phyloP scores from a whole-genome alignment of 805 yeast genomes.

The Ogataea populi-albae region DNA sequence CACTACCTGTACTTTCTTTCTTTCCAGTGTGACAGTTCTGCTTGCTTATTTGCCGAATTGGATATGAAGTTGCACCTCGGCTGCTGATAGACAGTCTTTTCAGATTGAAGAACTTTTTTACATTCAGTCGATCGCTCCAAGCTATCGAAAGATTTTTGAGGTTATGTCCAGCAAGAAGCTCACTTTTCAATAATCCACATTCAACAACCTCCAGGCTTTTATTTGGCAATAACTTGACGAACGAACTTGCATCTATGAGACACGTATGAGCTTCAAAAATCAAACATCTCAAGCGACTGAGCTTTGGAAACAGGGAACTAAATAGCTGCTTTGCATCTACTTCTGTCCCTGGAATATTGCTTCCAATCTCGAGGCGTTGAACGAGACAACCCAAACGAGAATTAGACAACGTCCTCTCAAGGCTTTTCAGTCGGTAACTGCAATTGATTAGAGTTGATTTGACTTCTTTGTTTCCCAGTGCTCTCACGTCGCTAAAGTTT shows the following conservation, averaged over 20 bases:
- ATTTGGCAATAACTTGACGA: conserved; percentile 9
- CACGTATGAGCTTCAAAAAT: conserved; percentile 21
- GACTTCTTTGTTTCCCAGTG: conserved; percentile 9
- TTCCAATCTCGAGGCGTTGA: conserved; percentile 19
- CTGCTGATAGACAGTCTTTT: conserved; percentile 13
- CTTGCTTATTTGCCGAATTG: conserved; percentile 9
- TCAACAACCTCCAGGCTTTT: conserved; percentile 10
- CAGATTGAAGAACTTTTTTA: conserved; percentile 11
- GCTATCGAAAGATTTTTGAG: conserved; percentile 9
- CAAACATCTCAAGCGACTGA: conserved; percentile 15
- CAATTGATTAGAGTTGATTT: conserved; percentile 21
- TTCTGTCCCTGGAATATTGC: conserved; percentile 25
- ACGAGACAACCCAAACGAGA: conserved; percentile 11
- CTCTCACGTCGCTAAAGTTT: conserved; percentile 13
- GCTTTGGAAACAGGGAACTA: conserved; percentile 13
- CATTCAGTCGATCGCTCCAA: conserved; percentile 2
- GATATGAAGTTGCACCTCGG: conserved; percentile 9
- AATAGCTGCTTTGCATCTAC: conserved; percentile 18
- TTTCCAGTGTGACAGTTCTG: conserved; percentile 8
- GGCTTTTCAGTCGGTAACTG: conserved; percentile 22
- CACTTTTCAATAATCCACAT: conserved; percentile 12
- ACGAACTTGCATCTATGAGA: conserved; percentile 17
- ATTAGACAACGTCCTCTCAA: conserved; percentile 16
- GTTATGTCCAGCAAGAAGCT: background rate
- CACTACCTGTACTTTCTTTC: conserved; percentile 6